Evolutionary conservation across 1,284 basidiomycete genomes (phyloP), one percentile per base, ranked within the genome.

Genomic region (Ceratobasidium sp.): DNA sequence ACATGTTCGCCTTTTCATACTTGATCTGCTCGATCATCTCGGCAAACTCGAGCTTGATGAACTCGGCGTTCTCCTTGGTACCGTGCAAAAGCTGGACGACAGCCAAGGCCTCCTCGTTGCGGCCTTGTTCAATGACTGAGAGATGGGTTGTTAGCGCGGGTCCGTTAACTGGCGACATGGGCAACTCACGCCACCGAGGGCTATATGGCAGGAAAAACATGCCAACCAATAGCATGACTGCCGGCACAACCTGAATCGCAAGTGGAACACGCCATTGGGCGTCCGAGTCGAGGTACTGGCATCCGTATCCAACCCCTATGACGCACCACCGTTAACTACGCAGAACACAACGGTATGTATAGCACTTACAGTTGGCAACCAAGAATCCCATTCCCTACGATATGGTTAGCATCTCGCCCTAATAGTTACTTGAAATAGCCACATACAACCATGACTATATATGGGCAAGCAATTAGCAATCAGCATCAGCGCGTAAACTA

Each of bases 201-300:
- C 82, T 84, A 79, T 82, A 86, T 78, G 84, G 86, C 82, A 80
- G 84, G 75, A 82, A 84, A 54, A 83, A 83, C 44, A 74, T 74
- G 46, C 77, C 77, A 41, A 69, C 20, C 7, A 83, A 83, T 27
- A 81, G 81, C 65, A 81, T 16, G 23, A 79, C n/a, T 16, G 79
- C 79, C 12, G 78, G 78, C n/a, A 74, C 79, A 14, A 79, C 52
- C 54, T 81, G 75, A 12, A 78, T 65, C 3, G 52, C 79, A 46
- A 77, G 59, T 1, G 64, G 67, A 20, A 75, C 30, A 55, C 84
- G 80, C 77, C 79, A 85, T 64, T 83, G 82, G 0, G 79, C 82
- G 14, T 65, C 69, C 57, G 76, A 78, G 44, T 80, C 79, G 62
- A 84, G 66, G 78, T 78, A 82, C 30, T 81, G 78, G 69, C 81